A percentile compares a stretch with the other conserved stretches of the same genome.
phyloP scores from a whole-genome alignment of 1,139 yeast species.

The Suhomyces kunorum region DNA sequence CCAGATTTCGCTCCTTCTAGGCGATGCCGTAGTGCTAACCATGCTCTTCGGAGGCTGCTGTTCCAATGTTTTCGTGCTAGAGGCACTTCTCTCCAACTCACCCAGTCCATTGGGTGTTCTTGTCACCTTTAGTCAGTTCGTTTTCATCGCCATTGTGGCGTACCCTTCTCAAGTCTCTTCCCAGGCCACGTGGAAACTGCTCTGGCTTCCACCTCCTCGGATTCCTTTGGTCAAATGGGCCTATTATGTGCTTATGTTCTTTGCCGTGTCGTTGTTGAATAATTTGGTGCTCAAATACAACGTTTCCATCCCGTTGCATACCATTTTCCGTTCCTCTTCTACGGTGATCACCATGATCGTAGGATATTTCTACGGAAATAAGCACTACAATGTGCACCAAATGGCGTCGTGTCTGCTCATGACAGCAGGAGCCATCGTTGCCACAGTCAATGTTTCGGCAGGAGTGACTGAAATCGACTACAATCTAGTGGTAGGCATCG shows the following conservation, averaged over 20 bases:
- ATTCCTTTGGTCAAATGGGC: constrained; percentile 55
- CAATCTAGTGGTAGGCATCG: constrained; percentile 43
- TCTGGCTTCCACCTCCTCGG: constrained; percentile 32
- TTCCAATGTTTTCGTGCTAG: constrained; percentile 64
- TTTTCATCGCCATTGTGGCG: constrained; percentile 52
- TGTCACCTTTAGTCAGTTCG: constrained; percentile 62
- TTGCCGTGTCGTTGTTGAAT: constrained; percentile 54
- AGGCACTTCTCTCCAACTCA: constrained; percentile 34
- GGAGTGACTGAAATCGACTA: constrained; percentile 6
- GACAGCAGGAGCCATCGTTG: constrained; percentile 57
- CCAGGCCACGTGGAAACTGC: constrained; percentile 20
- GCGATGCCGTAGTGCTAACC: constrained; percentile 16
- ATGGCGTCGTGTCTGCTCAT: constrained; percentile 52
- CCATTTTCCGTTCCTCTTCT: constrained; percentile 66
- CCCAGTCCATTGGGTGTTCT: constrained; percentile 38
- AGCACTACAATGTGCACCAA: constrained; percentile 48
- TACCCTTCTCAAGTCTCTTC: constrained; percentile 30
- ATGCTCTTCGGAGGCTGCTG: constrained; percentile 76
- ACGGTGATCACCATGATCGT: constrained; percentile 62
- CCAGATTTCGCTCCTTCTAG: not conserved
- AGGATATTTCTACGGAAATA: constrained; percentile 50
- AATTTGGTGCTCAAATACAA: constrained; percentile 60
- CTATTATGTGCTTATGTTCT: constrained; percentile 52
- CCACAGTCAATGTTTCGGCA: constrained; percentile 34
- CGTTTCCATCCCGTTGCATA: constrained; percentile 67